Conservation (phyloP, 257 asterid genomes). For the Pogostemon cablin region DNA sequence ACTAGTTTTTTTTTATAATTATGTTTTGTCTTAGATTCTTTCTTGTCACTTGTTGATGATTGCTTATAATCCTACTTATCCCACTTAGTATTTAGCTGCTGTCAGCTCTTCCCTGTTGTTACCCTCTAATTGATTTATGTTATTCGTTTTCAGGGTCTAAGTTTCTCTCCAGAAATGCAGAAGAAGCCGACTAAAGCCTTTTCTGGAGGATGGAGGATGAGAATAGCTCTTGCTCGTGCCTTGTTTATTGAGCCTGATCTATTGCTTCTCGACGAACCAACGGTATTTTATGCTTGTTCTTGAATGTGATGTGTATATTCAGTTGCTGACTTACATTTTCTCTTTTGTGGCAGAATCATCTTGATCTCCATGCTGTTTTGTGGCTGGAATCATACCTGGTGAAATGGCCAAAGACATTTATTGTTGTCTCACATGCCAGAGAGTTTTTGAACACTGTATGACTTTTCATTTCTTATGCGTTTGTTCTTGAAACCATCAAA, state of each 20-base stretch:
- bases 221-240: conserved; percentile 97
- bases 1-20: conserved; percentile 9
- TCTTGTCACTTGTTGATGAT: conserved; percentile 31
- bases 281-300: conserved; percentile 54
- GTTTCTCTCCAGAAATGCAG: conserved; percentile 94
- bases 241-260: conserved; percentile 95
- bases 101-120: conserved; percentile 18
- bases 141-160: conserved; percentile 73
- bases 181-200: conserved; percentile 80
- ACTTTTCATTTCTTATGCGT: conserved; percentile 29
- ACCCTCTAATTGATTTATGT: conserved; percentile 19
- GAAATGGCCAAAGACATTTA: conserved; percentile 98
- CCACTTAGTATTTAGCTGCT: neutral
- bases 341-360: conserved; percentile 82
- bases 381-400: conserved; percentile 94
- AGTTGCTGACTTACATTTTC: conserved; percentile 32
- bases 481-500: conserved; percentile 5
- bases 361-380: conserved; percentile 98
- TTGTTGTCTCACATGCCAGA: conserved; percentile 98
- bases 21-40: conserved; percentile 27
- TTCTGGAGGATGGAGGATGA: conserved; percentile 99
- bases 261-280: conserved; percentile 95
- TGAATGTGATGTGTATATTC: conserved; percentile 21
- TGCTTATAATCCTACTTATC: conserved; percentile 12
- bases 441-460: conserved; percentile 91